Percentiles rank a stretch among this genome's conserved stretches.
Conservation (phyloP, 495 filamentous ascomycete genomes). For the Beverwykella pulmonaria region DNA sequence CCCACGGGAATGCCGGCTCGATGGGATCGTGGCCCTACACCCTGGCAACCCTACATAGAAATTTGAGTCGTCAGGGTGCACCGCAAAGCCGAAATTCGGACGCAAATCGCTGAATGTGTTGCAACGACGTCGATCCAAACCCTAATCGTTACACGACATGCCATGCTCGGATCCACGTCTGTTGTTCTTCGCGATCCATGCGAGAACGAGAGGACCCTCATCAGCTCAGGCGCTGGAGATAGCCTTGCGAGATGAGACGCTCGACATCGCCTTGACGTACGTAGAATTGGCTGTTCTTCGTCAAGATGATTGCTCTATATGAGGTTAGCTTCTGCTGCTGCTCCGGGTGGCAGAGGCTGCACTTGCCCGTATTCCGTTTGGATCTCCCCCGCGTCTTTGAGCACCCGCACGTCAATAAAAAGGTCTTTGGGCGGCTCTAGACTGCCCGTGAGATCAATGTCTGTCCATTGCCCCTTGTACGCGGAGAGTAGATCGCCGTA, state of each 20-base stretch:
- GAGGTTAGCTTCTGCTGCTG: not conserved
- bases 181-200: not conserved
- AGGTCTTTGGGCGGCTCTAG: slow-evolving; percentile 92
- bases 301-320: slow-evolving; percentile 85
- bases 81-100: not conserved
- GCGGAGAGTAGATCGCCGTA: slow-evolving; percentile 91
- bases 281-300: slow-evolving; percentile 97
- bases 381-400: slow-evolving; percentile 98
- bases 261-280: slow-evolving; percentile 97
- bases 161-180: not conserved
- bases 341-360: not conserved
- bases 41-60: not conserved
- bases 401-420: slow-evolving; percentile 94
- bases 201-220: not conserved
- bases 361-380: slow-evolving; percentile 98
- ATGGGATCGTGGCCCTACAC: not conserved
- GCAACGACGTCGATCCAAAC: not conserved
- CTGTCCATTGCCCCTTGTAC: slow-evolving; percentile 98
- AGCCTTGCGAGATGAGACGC: slow-evolving; percentile 92
- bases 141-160: not conserved
- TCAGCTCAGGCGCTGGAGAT: slow-evolving; percentile 89
- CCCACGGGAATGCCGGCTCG: not conserved
- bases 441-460: slow-evolving; percentile 93
- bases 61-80: not conserved
- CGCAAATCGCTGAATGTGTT: not conserved